Conservation (phyloP, 2,329 filamentous ascomycete genomes). For the Cladophialophora carrionii region DNA sequence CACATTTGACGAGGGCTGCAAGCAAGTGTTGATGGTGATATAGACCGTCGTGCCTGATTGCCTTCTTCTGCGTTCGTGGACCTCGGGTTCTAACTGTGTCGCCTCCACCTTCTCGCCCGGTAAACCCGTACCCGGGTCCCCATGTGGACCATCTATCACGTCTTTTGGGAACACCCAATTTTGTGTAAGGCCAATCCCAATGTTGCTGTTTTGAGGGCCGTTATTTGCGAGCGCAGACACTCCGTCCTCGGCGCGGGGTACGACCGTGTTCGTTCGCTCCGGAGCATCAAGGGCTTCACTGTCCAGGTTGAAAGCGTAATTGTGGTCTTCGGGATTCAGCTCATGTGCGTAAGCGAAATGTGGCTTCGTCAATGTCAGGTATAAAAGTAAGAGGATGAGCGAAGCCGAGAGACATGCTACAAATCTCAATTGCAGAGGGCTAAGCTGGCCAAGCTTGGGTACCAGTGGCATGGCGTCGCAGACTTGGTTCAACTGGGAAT, state of each 20-base stretch:
- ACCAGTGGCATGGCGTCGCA: constrained; percentile 44
- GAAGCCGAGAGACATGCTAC: constrained; percentile 67
- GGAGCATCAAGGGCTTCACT: constrained; percentile 41
- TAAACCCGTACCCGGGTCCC: constrained; percentile 43
- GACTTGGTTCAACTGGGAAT: neutral
- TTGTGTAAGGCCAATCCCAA: constrained; percentile 64
- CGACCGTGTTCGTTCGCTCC: constrained; percentile 55
- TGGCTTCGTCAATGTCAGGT: constrained; percentile 62
- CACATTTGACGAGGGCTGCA: constrained; percentile 67
- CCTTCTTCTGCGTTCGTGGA: constrained; percentile 31
- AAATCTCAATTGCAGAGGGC: constrained; percentile 72
- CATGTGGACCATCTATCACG: constrained; percentile 55
- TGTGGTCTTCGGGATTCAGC: constrained; percentile 51
- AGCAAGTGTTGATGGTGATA: constrained; percentile 83
- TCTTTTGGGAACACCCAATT: constrained; percentile 66
- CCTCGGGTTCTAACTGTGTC: constrained; percentile 32
- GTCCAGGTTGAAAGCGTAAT: constrained; percentile 52
- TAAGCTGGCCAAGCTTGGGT: constrained; percentile 65
- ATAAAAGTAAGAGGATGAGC: constrained; percentile 62
- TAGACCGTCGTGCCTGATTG: constrained; percentile 57
- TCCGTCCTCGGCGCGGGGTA: constrained; percentile 55
- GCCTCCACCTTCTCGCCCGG: constrained; percentile 40
- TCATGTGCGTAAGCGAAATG: constrained; percentile 67
- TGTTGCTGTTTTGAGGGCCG: constrained; percentile 60
- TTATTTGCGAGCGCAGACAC: constrained; percentile 66